These are phyloP conservation scores for Leccinum glutinopallens DNA, from an alignment of 1,284 basidiomycete species.

Conservation along the genomic window DNA sequence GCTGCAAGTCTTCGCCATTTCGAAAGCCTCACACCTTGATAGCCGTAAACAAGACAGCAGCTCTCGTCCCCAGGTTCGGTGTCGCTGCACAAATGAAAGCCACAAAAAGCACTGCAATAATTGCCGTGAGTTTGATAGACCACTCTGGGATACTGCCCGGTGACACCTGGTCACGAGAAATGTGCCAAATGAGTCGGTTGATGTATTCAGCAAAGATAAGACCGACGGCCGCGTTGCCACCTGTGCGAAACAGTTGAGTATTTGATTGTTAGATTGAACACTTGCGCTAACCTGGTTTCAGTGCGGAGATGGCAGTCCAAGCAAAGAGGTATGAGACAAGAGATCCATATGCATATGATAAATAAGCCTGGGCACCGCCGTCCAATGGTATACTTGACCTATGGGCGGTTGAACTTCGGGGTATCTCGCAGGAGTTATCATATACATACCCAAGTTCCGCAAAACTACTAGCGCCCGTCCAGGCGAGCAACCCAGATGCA, in stretches of 20 bases:
- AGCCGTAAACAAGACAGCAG: conserved; percentile 83
- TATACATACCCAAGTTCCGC: conserved; percentile 79
- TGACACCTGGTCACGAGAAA: conserved; percentile 61
- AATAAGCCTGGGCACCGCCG: conserved; percentile 90
- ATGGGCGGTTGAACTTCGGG: background rate
- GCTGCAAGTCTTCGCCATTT: conserved; percentile 1
- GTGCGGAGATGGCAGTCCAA: conserved; percentile 88
- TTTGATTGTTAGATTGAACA: background rate
- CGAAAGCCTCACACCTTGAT: conserved; percentile 65
- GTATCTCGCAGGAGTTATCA: conserved; percentile 19
- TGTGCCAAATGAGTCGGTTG: conserved; percentile 76
- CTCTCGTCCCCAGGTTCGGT: conserved; percentile 77
- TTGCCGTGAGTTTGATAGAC: conserved; percentile 91
- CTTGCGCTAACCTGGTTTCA: conserved; percentile 67
- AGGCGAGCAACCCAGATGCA: conserved; percentile 77
- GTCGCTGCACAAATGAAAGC: conserved; percentile 80
- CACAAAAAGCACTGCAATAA: conserved; percentile 71
- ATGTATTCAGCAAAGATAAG: conserved; percentile 87
- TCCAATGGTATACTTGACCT: conserved; percentile 71
- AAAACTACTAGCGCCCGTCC: conserved; percentile 93
- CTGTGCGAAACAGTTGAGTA: conserved; percentile 36
- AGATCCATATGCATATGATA: conserved; percentile 88
- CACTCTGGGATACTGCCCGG: conserved; percentile 84
- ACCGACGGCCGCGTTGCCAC: conserved; percentile 68
- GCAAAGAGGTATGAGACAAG: conserved; percentile 85